A percentile compares a stretch with the other conserved stretches of the same genome.
Conservation (phyloP, 2,329 filamentous ascomycete genomes). For the Trichoderma aggressivum region DNA sequence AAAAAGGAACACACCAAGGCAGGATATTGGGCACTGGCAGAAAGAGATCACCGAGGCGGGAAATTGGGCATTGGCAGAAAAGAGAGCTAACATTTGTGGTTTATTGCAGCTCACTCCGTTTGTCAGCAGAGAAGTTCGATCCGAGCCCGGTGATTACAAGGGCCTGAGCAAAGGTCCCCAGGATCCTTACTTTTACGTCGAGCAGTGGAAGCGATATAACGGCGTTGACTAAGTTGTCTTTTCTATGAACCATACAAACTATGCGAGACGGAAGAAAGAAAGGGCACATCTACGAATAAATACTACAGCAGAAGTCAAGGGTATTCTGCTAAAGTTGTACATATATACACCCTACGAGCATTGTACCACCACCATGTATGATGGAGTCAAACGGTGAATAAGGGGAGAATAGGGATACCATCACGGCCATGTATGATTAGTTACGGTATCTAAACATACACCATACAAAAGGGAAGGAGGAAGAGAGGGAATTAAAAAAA, state of each 20-base stretch:
- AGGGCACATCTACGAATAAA: background rate
- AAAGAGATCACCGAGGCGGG: background rate
- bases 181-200: constrained; percentile 60
- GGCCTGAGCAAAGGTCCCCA: constrained; percentile 52
- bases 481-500: background rate
- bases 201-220: constrained; percentile 66
- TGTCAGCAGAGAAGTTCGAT: constrained; percentile 59
- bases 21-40: too few species aligned
- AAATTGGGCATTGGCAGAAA: background rate
- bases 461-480: background rate
- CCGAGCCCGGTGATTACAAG: constrained; percentile 52
- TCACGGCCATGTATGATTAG: background rate
- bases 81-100: background rate
- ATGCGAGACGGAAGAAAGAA: background rate
- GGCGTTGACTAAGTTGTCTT: constrained; percentile 48
- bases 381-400: constrained; percentile 19
- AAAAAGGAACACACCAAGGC: background rate
- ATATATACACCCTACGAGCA: constrained; percentile 30
- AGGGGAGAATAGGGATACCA: background rate
- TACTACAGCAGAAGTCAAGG: constrained; percentile 15
- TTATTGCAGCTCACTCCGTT: constrained; percentile 71
- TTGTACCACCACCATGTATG: constrained; percentile 32
- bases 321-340: constrained; percentile 27
- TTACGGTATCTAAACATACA: background rate
- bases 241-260: background rate